phyloP scores from a whole-genome alignment of 768 basidiomycete genomes.

The Amanita thiersii region DNA sequence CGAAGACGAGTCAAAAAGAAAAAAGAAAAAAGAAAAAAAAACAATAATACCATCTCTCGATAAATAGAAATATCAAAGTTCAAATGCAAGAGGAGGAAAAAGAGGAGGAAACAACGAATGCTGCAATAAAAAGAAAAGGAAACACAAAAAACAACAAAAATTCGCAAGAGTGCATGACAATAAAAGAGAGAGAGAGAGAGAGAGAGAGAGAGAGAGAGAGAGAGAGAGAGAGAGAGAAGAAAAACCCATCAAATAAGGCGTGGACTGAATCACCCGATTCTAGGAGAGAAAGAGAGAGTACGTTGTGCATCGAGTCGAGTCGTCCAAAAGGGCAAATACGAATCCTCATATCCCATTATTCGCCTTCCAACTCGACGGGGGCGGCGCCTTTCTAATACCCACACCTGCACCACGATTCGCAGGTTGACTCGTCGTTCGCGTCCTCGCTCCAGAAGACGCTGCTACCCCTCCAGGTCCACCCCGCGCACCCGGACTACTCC shows the following conservation, averaged over 20 bases:
- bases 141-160: background rate
- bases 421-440: constrained; percentile 40
- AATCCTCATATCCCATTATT: constrained; percentile 13
- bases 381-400: constrained; percentile 23
- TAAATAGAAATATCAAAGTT: constrained; percentile 9
- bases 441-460: constrained; percentile 18
- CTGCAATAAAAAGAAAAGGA: constrained; percentile 5
- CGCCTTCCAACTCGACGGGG: constrained; percentile 68
- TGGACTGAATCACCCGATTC: no score
- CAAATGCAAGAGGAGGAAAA: background rate
- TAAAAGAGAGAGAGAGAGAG: background rate
- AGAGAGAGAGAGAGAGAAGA: constrained; percentile 2
- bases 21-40: constrained; percentile 9
- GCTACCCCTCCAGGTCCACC: no score
- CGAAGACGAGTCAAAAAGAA: constrained; percentile 10
- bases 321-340: background rate
- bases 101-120: constrained; percentile 4
- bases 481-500: constrained; percentile 11
- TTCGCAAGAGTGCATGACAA: background rate
- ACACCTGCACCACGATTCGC: constrained; percentile 21
- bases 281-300: no score
- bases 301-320: no score
- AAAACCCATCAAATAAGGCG: background rate
- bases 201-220: constrained; percentile 6
- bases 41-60: constrained; percentile 4